Evolutionary conservation across 2,329 filamentous ascomycete species (phyloP).

Genomic region (Pseudocercospora fijiensis): DNA sequence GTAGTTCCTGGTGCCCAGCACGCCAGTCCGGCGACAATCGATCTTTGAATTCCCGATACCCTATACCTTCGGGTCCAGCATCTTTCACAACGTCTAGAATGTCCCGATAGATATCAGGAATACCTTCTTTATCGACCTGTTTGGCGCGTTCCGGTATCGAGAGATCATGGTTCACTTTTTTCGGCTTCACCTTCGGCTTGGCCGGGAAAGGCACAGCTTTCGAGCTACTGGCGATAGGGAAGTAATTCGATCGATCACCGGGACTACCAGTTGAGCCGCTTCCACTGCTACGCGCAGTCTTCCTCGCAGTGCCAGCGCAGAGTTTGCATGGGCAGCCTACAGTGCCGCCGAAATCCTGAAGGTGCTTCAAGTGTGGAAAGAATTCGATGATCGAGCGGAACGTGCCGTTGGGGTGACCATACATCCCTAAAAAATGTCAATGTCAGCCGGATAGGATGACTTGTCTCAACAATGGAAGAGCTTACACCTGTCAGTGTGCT

Average conservation of each 20-base stretch:
- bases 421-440: slow-evolving; percentile 43
- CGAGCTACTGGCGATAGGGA: neutral
- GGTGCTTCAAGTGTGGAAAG: slow-evolving; percentile 56
- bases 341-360: slow-evolving; percentile 50
- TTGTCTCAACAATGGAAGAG: neutral
- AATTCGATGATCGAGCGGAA: slow-evolving; percentile 58
- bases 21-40: slow-evolving; percentile 58
- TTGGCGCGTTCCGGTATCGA: slow-evolving; percentile 19
- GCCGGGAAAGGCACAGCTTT: neutral
- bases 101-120: slow-evolving; percentile 53
- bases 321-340: slow-evolving; percentile 52
- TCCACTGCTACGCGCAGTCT: slow-evolving; percentile 16
- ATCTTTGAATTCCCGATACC: slow-evolving; percentile 52
- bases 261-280: slow-evolving; percentile 23
- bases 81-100: slow-evolving; percentile 51
- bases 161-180: neutral
- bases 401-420: slow-evolving; percentile 54
- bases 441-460: neutral
- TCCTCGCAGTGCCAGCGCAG: slow-evolving; percentile 39
- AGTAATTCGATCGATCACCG: slow-evolving; percentile 14
- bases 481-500: slow-evolving; percentile 50
- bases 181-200: slow-evolving; percentile 6
- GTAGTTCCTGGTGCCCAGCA: slow-evolving; percentile 48
- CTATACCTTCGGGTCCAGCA: slow-evolving; percentile 29
- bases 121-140: slow-evolving; percentile 53